phyloP scores from a whole-genome alignment of 257 asterid genomes.

The Fraxinus excelsior region DNA sequence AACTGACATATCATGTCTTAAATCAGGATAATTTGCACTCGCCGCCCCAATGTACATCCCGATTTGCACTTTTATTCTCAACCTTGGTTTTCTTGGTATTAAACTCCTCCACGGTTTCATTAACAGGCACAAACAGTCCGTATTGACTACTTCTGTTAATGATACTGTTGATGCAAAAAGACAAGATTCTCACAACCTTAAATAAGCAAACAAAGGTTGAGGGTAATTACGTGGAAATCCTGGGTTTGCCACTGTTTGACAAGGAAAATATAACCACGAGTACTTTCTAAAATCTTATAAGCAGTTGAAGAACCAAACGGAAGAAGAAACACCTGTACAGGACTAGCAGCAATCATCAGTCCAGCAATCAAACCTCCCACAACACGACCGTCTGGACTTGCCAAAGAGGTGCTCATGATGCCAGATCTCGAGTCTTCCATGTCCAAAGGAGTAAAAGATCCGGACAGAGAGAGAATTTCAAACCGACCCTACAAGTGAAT shows the following conservation, averaged over 20 bases:
- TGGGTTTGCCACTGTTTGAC: too few relatives aligned
- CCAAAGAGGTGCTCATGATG: slow-evolving; percentile 71
- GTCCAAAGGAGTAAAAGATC: slow-evolving; percentile 79
- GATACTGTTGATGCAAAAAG: too few relatives aligned
- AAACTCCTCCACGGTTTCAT: too few relatives aligned
- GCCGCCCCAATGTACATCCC: not conserved
- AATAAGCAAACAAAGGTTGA: too few relatives aligned
- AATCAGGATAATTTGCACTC: not conserved
- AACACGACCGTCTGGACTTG: slow-evolving; percentile 87
- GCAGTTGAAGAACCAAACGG: too few relatives aligned
- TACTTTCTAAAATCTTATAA: not conserved
- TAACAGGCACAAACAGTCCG: too few relatives aligned
- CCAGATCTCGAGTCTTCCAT: slow-evolving; percentile 62
- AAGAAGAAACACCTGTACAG: slow-evolving; percentile 55
- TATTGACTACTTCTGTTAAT: too few relatives aligned
- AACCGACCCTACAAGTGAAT: slow-evolving; percentile 55
- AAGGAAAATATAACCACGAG: too few relatives aligned
- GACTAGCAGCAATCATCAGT: slow-evolving; percentile 67
- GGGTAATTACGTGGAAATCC: too few relatives aligned
- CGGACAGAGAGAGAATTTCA: slow-evolving; percentile 65
- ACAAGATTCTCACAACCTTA: too few relatives aligned
- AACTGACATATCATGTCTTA: not conserved
- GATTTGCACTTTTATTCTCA: not conserved
- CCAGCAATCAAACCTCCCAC: slow-evolving; percentile 84
- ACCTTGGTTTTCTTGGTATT: not conserved